A percentile compares a stretch with the other conserved stretches of the same genome.
phyloP scores from a whole-genome alignment of 192 early-diverging fungal species.

The Paraglomus occultum region DNA sequence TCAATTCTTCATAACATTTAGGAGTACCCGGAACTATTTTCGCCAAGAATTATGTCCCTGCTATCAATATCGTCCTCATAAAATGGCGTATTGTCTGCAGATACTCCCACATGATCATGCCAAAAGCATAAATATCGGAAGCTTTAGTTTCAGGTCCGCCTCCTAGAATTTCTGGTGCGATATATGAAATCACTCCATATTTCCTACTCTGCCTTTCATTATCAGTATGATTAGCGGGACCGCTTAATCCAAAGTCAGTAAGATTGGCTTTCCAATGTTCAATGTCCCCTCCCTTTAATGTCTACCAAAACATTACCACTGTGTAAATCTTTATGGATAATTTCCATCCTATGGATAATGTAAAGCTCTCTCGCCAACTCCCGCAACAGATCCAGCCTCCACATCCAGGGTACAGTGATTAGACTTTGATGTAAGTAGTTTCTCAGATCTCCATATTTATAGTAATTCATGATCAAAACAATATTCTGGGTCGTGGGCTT shows the following conservation, averaged over 20 bases:
- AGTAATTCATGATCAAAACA: constrained; percentile 46
- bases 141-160: constrained; percentile 9
- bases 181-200: constrained; percentile 40
- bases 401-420: constrained; percentile 31
- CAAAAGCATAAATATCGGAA: constrained; percentile 44
- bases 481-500: constrained; percentile 37
- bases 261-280: constrained; percentile 37
- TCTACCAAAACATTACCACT: constrained; percentile 35
- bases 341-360: constrained; percentile 40
- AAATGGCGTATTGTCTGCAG: constrained; percentile 41
- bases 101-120: constrained; percentile 48
- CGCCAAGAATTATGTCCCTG: constrained; percentile 23
- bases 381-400: constrained; percentile 31
- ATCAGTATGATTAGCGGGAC: constrained; percentile 28
- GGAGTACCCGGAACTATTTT: constrained; percentile 42
- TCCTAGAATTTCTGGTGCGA: constrained; percentile 37
- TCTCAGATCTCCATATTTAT: constrained; percentile 36
- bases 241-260: constrained; percentile 36
- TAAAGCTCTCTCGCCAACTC: constrained; percentile 34
- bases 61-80: constrained; percentile 29
- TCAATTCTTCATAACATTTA: constrained; percentile 38
- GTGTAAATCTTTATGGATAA: constrained; percentile 48
- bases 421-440: constrained; percentile 35
- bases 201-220: not conserved
- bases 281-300: constrained; percentile 21